Base-by-base conservation (phyloP, 2,329 filamentous ascomycete genomes). In the Neonectria sp. region DNA sequence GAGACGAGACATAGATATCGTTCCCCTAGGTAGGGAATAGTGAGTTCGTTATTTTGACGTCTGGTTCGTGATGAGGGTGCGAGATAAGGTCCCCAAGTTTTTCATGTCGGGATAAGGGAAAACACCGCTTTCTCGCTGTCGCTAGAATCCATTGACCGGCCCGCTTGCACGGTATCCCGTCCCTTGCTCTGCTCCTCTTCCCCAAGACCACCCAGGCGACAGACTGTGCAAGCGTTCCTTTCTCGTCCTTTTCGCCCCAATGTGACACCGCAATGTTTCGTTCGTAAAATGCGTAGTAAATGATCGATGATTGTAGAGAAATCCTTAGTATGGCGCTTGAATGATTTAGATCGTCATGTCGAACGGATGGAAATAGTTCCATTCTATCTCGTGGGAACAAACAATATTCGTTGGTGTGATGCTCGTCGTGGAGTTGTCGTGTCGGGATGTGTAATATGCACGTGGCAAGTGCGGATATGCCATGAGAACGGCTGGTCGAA, bases 331-430 rank as follows among this genome's bases (percentile, higher is more conserved):
- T 63, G 56, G 60, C 66, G 68, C 69, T 72, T 68, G 48, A 71
- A 73, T 64, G 63, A 73, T 68, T 55, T 64, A 71, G 65, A 72
- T 73, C 72, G 63, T 71, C 55, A 76, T 74, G 63, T 76, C 73
- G 68, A 74, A 65, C 58, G 65, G 52, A 65, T 68, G n/a, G 65
- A 63, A 66, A 55, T 21, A 63, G 55, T 63, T 61, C 61, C 52
- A 59, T 29, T 59, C 67, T 72, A 69, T 62, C 60, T 71, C 56
- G 60, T 64, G 48, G 67, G 63, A 66, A 67, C 45, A 64, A 67
- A 67, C 48, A 65, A 59, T 57, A 24, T 67, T 74, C 48, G 55
- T 61, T n/a, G 24, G 45, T 56, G 40, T 58, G 55, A 49, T 65
- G 63, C 53, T 67, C 55, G 51, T 66, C 49, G 65, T 57, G 25